Percentiles rank a stretch among this genome's conserved stretches.
These are phyloP conservation scores for Stephania japonica DNA, from an alignment of 164 flowering plant species.

Conservation along the genomic window DNA sequence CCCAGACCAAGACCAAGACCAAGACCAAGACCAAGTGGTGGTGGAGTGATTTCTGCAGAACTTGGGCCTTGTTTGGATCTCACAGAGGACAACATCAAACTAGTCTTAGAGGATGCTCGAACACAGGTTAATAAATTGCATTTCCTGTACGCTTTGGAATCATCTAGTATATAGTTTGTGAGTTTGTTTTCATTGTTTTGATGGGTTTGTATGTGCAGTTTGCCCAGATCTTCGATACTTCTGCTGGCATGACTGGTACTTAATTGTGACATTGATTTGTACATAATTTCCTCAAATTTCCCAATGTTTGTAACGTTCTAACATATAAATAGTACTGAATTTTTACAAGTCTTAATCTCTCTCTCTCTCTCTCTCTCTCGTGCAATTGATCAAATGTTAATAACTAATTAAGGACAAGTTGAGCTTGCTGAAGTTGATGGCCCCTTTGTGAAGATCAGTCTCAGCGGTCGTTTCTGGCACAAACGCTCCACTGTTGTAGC, in stretches of 20 bases:
- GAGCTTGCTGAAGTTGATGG: slow-evolving; percentile 90
- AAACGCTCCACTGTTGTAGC: slow-evolving; percentile 61
- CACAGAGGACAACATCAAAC: slow-evolving; percentile 28
- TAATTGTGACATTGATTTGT: no score
- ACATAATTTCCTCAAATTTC: slow-evolving; percentile 2
- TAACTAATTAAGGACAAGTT: slow-evolving; percentile 39
- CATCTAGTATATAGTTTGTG: neutral
- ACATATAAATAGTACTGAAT: no score
- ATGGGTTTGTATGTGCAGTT: slow-evolving; percentile 36
- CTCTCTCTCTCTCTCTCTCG: neutral
- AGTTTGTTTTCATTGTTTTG: neutral
- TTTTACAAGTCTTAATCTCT: no score
- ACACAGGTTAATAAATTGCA: slow-evolving; percentile 14
- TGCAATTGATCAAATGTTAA: no score
- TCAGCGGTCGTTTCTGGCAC: slow-evolving; percentile 92
- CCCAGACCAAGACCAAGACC: neutral
- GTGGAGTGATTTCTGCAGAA: slow-evolving; percentile 14
- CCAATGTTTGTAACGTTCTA: neutral
- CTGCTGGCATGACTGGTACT: slow-evolving; percentile 78
- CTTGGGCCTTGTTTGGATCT: slow-evolving; percentile 28
- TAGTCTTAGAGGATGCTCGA: slow-evolving; percentile 27
- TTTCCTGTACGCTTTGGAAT: neutral
- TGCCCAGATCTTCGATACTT: slow-evolving; percentile 65
- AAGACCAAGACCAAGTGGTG: neutral
- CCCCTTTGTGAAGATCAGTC: slow-evolving; percentile 80